Conservation (phyloP, 441 rosid species). For the Populus hybrid region DNA sequence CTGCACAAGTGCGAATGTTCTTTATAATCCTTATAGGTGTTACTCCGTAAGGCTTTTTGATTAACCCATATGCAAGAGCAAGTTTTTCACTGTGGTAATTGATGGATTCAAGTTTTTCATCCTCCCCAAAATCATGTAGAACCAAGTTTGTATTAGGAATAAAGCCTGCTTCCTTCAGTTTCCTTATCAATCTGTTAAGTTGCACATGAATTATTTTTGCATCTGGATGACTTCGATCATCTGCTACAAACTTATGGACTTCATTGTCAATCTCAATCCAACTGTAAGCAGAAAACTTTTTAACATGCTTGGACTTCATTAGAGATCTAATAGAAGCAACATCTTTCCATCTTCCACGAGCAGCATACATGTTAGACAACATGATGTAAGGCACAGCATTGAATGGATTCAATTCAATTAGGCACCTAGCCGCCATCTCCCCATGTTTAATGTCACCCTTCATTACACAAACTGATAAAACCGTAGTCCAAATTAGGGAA, state of each 20-base stretch:
- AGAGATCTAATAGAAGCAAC: constrained; percentile 58
- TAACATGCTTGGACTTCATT: constrained; percentile 65
- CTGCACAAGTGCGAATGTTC: constrained; percentile 61
- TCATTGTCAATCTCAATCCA: constrained; percentile 71
- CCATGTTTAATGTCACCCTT: constrained; percentile 44
- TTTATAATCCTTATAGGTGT: constrained; percentile 56
- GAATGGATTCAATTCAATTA: constrained; percentile 53
- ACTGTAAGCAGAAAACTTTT: constrained; percentile 80
- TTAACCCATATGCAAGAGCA: constrained; percentile 59
- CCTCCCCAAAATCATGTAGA: constrained; percentile 51
- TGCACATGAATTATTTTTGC: constrained; percentile 39
- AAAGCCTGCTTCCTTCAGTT: constrained; percentile 45
- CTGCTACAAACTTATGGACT: constrained; percentile 69
- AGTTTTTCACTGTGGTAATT: constrained; percentile 67
- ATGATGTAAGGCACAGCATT: constrained; percentile 71
- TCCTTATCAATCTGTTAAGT: constrained; percentile 37
- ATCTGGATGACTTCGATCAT: constrained; percentile 54
- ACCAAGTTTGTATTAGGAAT: constrained; percentile 43
- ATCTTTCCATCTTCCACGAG: constrained; percentile 67
- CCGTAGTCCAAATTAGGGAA: constrained; percentile 56
- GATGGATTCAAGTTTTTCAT: constrained; percentile 51
- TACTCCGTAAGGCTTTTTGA: constrained; percentile 34
- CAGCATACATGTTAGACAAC: constrained; percentile 71
- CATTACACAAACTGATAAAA: constrained; percentile 65
- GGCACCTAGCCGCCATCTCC: constrained; percentile 46